These are phyloP conservation scores for Castanea crenata DNA, from an alignment of 306 rosid genomes.

Conservation along the genomic window DNA sequence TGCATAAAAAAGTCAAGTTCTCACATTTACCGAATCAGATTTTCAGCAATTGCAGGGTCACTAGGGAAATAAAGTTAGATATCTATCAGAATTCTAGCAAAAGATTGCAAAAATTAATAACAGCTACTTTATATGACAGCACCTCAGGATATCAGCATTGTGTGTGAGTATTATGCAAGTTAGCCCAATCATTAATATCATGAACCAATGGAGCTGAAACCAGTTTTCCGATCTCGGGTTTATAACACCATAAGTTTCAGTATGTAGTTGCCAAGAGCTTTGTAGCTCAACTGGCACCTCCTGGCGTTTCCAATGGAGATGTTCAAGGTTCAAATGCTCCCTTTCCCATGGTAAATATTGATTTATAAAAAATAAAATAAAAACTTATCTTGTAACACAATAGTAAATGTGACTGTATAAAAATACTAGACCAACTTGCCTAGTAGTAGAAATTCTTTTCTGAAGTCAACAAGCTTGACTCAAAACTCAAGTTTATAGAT, in stretches of 20 bases:
- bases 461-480: constrained; percentile 14
- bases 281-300: too few species aligned
- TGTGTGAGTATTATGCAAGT: not conserved
- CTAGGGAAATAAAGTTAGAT: not conserved
- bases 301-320: too few species aligned
- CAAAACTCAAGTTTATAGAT: not conserved
- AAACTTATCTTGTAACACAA: too few species aligned
- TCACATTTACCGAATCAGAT: not conserved
- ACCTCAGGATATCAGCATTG: not conserved
- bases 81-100: not conserved
- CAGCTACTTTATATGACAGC: not conserved
- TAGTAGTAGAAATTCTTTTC: constrained; percentile 21
- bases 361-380: too few species aligned
- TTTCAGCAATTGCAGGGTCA: not conserved
- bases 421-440: constrained; percentile 11
- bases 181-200: not conserved
- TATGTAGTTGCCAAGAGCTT: too few species aligned
- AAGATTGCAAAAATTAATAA: not conserved
- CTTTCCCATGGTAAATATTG: too few species aligned
- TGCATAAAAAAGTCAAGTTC: not conserved
- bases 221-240: too few species aligned
- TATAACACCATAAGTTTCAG: too few species aligned
- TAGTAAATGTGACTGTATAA: not conserved
- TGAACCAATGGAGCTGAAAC: not conserved
- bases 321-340: too few species aligned